phyloP scores from a whole-genome alignment of 495 filamentous ascomycete genomes.

The Hyaloscypha finlandica region DNA sequence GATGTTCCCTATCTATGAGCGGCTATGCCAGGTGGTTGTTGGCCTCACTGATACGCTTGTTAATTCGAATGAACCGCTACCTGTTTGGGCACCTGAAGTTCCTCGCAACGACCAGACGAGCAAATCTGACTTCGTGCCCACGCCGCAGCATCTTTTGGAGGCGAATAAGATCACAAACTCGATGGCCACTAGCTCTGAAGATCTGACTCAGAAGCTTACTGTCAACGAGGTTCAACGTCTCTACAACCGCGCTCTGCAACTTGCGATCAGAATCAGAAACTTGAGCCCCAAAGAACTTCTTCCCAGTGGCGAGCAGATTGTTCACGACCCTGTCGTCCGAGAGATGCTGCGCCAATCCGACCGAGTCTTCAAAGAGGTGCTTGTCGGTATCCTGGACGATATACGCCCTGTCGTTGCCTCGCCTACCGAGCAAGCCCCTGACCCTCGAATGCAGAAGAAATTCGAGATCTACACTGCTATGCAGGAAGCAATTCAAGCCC shows the following conservation, averaged over 20 bases:
- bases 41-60: neutral
- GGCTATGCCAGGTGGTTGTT: neutral
- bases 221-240: constrained; percentile 3
- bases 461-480: constrained; percentile 13
- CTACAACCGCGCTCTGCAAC: constrained; percentile 1
- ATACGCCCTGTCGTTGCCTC: neutral
- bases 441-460: neutral
- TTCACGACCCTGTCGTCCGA: too few relatives aligned
- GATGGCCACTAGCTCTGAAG: neutral
- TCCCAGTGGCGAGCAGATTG: too few relatives aligned
- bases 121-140: neutral
- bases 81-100: neutral
- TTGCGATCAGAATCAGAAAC: neutral
- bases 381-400: neutral
- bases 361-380: constrained; percentile 1
- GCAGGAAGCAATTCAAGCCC: neutral
- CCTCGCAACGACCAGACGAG: neutral
- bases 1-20: constrained; percentile 8
- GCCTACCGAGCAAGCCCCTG: neutral
- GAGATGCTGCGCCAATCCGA: neutral
- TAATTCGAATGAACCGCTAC: neutral
- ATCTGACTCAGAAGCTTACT: constrained; percentile 3
- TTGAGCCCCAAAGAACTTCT: too few relatives aligned
- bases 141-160: neutral
- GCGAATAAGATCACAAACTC: neutral